These are phyloP conservation scores for Rubia peregrina DNA, from an alignment of 305 asterid genomes.

Conservation along the genomic window DNA sequence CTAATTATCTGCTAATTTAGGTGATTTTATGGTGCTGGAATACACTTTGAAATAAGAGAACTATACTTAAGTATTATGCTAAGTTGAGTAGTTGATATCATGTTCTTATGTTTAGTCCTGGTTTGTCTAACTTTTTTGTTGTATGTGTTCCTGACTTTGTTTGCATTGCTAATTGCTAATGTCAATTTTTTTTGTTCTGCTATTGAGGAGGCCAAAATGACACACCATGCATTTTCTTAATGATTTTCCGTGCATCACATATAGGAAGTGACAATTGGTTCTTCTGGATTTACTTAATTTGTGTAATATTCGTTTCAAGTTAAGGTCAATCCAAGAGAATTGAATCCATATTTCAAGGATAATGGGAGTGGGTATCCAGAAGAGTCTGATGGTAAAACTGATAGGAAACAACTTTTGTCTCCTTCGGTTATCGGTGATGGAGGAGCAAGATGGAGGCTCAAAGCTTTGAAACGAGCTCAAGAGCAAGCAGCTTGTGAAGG, in stretches of 20 bases:
- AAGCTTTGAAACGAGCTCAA: constrained; percentile 82
- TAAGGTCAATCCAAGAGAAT: constrained; percentile 63
- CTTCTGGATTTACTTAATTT: constrained; percentile 6
- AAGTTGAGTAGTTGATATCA: background rate
- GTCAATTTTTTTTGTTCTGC: background rate
- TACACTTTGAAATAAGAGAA: background rate
- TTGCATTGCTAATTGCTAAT: background rate
- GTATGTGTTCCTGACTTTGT: constrained; percentile 1
- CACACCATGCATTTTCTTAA: background rate
- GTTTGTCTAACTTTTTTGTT: background rate
- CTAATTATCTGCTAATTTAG: background rate
- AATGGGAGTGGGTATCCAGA: constrained; percentile 80
- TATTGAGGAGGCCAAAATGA: background rate
- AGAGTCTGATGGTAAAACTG: constrained; percentile 39
- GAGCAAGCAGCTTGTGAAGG: constrained; percentile 98
- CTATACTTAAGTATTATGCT: background rate
- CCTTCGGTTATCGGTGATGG: constrained; percentile 80
- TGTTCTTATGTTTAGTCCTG: background rate
- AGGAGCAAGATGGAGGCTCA: constrained; percentile 98
- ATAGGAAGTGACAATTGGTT: background rate
- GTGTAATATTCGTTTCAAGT: constrained; percentile 28
- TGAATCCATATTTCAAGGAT: constrained; percentile 73
- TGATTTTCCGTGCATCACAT: background rate
- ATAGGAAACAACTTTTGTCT: constrained; percentile 40
- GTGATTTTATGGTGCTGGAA: background rate